A percentile compares a stretch with the other conserved stretches of the same genome.
These are phyloP conservation scores for Colletotrichum sidae DNA, from an alignment of 2,329 filamentous ascomycete species.

Conservation along the genomic window DNA sequence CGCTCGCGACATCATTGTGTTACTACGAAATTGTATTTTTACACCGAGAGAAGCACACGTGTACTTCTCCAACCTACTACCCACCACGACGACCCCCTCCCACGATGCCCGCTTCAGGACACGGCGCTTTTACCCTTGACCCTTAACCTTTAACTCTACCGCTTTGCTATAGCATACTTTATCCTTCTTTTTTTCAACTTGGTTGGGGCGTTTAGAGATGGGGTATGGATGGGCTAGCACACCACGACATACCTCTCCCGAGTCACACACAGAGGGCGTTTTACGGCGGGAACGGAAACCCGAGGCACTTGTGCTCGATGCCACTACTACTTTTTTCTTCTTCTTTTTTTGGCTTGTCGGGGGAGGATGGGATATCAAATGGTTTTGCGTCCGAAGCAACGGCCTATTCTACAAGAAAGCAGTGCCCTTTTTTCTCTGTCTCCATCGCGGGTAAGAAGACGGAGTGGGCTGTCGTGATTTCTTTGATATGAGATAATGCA, in stretches of 20 bases:
- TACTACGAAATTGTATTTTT: slow-evolving; percentile 34
- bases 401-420: too few relatives aligned
- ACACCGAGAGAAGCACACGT: not conserved
- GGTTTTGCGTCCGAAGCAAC: too few relatives aligned
- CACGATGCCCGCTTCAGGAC: not conserved
- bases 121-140: not conserved
- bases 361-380: not conserved
- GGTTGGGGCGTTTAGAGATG: too few relatives aligned
- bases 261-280: too few relatives aligned
- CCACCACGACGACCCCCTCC: slow-evolving; percentile 10
- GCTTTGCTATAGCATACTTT: slow-evolving; percentile 16
- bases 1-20: slow-evolving; percentile 8
- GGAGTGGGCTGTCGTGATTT: not conserved
- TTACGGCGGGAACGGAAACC: too few relatives aligned
- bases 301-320: too few relatives aligned
- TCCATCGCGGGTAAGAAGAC: not conserved
- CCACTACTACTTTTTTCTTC: not conserved
- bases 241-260: too few relatives aligned
- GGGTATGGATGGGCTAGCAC: too few relatives aligned
- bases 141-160: slow-evolving; percentile 26
- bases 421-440: too few relatives aligned
- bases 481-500: slow-evolving; percentile 9
- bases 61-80: not conserved
- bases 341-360: slow-evolving; percentile 2
- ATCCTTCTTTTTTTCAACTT: slow-evolving; percentile 4